Conservation (phyloP, 768 basidiomycete genomes). For the Gloeopeniophorella convolvens region DNA sequence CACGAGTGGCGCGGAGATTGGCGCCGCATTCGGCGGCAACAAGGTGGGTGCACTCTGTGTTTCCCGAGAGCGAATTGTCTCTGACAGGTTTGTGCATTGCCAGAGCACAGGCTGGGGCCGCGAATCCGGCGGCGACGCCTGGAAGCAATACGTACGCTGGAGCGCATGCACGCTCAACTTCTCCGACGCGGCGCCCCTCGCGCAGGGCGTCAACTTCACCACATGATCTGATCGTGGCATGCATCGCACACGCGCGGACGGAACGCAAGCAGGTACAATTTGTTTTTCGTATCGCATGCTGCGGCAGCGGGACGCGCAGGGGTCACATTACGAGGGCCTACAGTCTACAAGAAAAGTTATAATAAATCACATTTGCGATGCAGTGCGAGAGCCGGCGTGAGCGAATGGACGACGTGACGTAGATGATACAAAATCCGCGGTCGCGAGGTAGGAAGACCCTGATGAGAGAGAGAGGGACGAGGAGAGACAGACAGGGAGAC, state of each 20-base stretch:
- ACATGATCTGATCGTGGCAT: conserved; percentile 29
- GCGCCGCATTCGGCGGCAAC: conserved; percentile 91
- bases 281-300: conserved; percentile 7
- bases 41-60: conserved; percentile 72
- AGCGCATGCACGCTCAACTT: conserved; percentile 91
- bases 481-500: conserved; percentile 14
- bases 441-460: conserved; percentile 15
- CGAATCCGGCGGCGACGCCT: conserved; percentile 97
- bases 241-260: too few relatives aligned
- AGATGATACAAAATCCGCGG: conserved; percentile 23
- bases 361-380: conserved; percentile 21
- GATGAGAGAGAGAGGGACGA: conserved; percentile 14
- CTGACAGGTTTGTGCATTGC: conserved; percentile 1
- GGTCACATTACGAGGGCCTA: conserved; percentile 15
- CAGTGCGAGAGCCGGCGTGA: conserved; percentile 24
- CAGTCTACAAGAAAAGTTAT: conserved; percentile 18
- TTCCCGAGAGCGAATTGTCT: neutral
- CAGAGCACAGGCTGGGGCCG: conserved; percentile 91
- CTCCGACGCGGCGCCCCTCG: conserved; percentile 81
- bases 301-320: neutral
- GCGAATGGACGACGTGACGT: conserved; percentile 28
- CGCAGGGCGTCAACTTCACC: conserved; percentile 87
- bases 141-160: conserved; percentile 96
- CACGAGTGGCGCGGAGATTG: conserved; percentile 67
- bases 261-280: conserved; percentile 16